phyloP scores from a whole-genome alignment of 257 asterid genomes.

The Thymus quinquecostatus region DNA sequence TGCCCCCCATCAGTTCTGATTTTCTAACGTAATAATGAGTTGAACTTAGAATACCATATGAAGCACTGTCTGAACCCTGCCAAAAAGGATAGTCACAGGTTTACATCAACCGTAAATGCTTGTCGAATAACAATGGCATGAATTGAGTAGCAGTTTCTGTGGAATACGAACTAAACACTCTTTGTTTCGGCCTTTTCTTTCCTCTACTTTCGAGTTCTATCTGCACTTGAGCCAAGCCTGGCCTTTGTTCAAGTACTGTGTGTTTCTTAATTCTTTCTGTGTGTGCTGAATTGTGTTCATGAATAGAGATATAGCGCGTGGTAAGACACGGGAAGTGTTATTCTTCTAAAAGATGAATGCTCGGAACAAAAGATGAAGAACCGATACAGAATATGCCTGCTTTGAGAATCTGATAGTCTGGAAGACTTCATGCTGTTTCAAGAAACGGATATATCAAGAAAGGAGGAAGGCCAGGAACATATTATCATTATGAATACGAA shows the following conservation, averaged over 20 bases:
- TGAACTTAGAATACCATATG: too few species aligned
- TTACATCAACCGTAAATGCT: too few species aligned
- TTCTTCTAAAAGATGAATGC: not conserved
- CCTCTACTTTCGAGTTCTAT: too few species aligned
- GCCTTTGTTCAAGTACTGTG: not conserved
- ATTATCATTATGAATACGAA: conserved; percentile 29
- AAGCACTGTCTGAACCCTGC: too few species aligned
- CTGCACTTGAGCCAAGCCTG: too few species aligned
- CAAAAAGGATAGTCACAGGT: too few species aligned
- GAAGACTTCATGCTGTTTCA: conserved; percentile 20
- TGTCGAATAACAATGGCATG: not conserved
- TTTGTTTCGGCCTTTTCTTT: too few species aligned
- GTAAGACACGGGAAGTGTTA: not conserved
- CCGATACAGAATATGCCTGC: conserved; percentile 4
- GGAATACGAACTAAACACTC: too few species aligned
- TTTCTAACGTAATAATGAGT: too few species aligned
- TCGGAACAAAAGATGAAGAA: conserved; percentile 7
- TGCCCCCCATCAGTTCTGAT: too few species aligned
- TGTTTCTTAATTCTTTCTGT: not conserved
- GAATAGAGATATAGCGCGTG: not conserved
- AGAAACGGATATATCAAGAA: conserved; percentile 7
- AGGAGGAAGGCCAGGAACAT: not conserved
- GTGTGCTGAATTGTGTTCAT: not conserved
- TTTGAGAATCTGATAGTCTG: conserved; percentile 26
- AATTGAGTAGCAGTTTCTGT: too few species aligned